These are phyloP conservation scores for Tilletiopsis washingtonensis DNA, from an alignment of 1,284 basidiomycete species.

Conservation along the genomic window DNA sequence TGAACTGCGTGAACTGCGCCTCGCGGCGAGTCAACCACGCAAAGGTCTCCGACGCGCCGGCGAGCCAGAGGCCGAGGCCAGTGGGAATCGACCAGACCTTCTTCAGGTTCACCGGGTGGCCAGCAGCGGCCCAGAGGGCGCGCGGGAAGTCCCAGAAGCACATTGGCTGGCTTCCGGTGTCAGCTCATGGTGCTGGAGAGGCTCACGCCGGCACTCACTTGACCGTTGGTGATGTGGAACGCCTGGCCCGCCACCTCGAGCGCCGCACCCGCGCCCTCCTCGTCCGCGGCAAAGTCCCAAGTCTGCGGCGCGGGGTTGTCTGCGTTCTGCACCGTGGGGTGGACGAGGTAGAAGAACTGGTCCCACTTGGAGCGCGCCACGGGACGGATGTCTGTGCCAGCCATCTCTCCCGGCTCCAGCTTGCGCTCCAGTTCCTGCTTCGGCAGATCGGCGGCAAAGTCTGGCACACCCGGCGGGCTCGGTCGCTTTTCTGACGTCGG, in stretches of 20 bases:
- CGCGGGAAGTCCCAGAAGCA: slow-evolving; percentile 95
- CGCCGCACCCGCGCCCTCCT: too few species aligned
- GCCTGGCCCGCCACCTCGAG: slow-evolving; percentile 81
- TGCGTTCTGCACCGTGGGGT: slow-evolving; percentile 23
- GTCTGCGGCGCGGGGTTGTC: slow-evolving; percentile 26
- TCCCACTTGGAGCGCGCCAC: slow-evolving; percentile 64
- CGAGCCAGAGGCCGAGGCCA: slow-evolving; percentile 26
- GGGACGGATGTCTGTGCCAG: slow-evolving; percentile 53
- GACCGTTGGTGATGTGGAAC: slow-evolving; percentile 94
- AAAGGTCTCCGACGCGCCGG: slow-evolving; percentile 59
- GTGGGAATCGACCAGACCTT: slow-evolving; percentile 32
- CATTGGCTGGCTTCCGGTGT: slow-evolving; percentile 76
- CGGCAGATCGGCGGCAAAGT: slow-evolving; percentile 33
- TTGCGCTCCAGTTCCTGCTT: slow-evolving; percentile 1
- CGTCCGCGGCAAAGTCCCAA: slow-evolving; percentile 49
- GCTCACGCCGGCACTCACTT: background rate
- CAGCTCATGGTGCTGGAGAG: too few species aligned
- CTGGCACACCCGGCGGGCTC: slow-evolving; percentile 34
- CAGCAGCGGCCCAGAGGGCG: slow-evolving; percentile 62
- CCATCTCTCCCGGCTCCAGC: too few species aligned
- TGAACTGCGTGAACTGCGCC: slow-evolving; percentile 80
- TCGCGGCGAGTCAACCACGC: slow-evolving; percentile 69
- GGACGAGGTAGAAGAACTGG: slow-evolving; percentile 50
- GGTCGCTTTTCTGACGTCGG: slow-evolving; percentile 31
- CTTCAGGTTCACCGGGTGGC: slow-evolving; percentile 2